Evolutionary conservation across 164 flowering plant species (phyloP).

Genomic region (Saururus chinensis): DNA sequence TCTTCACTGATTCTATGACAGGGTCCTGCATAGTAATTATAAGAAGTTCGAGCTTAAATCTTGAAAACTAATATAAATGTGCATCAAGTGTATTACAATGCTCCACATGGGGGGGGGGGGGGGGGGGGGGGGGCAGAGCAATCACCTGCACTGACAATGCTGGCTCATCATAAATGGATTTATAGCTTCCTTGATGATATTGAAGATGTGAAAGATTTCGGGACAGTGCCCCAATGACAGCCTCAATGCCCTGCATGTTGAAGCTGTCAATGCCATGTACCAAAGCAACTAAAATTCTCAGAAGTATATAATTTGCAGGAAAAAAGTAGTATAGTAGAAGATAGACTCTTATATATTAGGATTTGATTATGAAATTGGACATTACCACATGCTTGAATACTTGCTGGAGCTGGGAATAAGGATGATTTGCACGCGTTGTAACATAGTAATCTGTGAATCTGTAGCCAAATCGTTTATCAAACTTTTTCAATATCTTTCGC

Average conservation of each 20-base stretch:
- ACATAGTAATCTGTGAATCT: conserved; percentile 70
- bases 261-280: background rate
- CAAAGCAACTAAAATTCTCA: background rate
- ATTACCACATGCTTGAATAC: conserved; percentile 65
- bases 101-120: too few relatives aligned
- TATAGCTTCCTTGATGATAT: conserved; percentile 27
- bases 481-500: conserved; percentile 73
- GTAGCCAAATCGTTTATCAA: conserved; percentile 73
- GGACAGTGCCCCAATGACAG: conserved; percentile 47
- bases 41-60: background rate
- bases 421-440: conserved; percentile 73
- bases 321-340: too few relatives aligned
- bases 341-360: too few relatives aligned
- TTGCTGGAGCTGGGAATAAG: conserved; percentile 69
- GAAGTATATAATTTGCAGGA: background rate
- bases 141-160: conserved; percentile 4
- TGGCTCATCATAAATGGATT: conserved; percentile 9
- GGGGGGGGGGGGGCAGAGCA: too few relatives aligned
- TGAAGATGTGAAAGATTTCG: conserved; percentile 46
- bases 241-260: conserved; percentile 37
- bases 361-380: too few relatives aligned
- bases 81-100: too few relatives aligned
- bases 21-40: conserved; percentile 30
- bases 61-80: background rate
- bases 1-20: conserved; percentile 33